phyloP scores from a whole-genome alignment of 805 yeast species.

The Nadsonia fulvescens region DNA sequence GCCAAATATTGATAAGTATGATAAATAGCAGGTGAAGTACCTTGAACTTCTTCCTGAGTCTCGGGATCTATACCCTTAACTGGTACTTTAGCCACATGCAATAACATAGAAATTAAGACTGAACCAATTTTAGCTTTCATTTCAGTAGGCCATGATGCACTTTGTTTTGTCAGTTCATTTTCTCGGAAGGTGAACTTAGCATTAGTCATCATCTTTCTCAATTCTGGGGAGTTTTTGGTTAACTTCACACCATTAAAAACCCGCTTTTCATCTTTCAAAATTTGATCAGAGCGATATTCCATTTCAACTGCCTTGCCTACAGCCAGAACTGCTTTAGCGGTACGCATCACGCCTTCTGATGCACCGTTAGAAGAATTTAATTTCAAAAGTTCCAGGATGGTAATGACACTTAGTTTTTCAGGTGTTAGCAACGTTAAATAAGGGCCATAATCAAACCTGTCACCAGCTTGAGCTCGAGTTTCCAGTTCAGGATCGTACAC shows the following conservation, averaged over 20 bases:
- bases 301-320: slow-evolving; percentile 74
- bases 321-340: slow-evolving; percentile 61
- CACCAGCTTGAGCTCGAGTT: slow-evolving; percentile 9
- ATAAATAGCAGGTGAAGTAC: slow-evolving; percentile 75
- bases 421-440: slow-evolving; percentile 55
- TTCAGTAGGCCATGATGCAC: slow-evolving; percentile 32
- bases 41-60: slow-evolving; percentile 46
- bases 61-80: slow-evolving; percentile 71
- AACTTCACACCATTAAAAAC: too few species aligned
- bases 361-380: slow-evolving; percentile 53
- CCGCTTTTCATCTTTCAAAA: slow-evolving; percentile 5
- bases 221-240: slow-evolving; percentile 5
- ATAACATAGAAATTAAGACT: slow-evolving; percentile 48
- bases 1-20: slow-evolving; percentile 70
- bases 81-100: slow-evolving; percentile 67
- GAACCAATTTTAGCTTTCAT: slow-evolving; percentile 66
- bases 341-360: slow-evolving; percentile 51
- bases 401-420: slow-evolving; percentile 65
- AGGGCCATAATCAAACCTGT: slow-evolving; percentile 44
- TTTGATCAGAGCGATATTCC: slow-evolving; percentile 34
- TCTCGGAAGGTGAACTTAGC: too few species aligned
- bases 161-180: slow-evolving; percentile 5
- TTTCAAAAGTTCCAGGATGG: slow-evolving; percentile 67
- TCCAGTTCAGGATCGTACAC: slow-evolving; percentile 5
- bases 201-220: slow-evolving; percentile 4